Evolutionary conservation across 768 basidiomycete genomes (phyloP).

Genomic region (Asterophora parasitica): DNA sequence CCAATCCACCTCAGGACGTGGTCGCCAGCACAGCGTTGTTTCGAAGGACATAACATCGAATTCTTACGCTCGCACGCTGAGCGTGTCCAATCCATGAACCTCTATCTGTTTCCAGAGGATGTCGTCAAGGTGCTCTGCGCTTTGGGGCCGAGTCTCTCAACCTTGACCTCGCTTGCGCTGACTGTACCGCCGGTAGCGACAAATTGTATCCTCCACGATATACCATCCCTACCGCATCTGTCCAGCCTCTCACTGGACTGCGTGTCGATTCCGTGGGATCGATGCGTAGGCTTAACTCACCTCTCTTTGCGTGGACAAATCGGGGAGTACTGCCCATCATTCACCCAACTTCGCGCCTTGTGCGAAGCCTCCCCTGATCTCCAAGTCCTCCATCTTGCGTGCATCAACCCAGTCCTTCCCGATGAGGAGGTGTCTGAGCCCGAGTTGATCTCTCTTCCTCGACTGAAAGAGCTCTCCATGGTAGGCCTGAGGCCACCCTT

Average conservation of each 20-base stretch:
- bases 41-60: slow-evolving; percentile 18
- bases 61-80: slow-evolving; percentile 24
- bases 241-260: slow-evolving; percentile 29
- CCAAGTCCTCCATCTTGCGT: slow-evolving; percentile 28
- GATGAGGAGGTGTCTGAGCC: not conserved
- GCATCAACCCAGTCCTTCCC: slow-evolving; percentile 17
- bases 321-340: slow-evolving; percentile 27
- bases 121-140: slow-evolving; percentile 26
- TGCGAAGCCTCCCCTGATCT: slow-evolving; percentile 29
- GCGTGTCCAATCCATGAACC: slow-evolving; percentile 30
- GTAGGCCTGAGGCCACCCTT: slow-evolving; percentile 19
- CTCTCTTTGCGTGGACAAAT: slow-evolving; percentile 30
- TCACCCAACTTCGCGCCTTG: slow-evolving; percentile 28
- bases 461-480: slow-evolving; percentile 28
- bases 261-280: slow-evolving; percentile 31
- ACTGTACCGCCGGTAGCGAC: slow-evolving; percentile 28
- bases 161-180: slow-evolving; percentile 30
- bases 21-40: slow-evolving; percentile 23
- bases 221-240: slow-evolving; percentile 23
- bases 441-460: slow-evolving; percentile 16
- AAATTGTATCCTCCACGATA: slow-evolving; percentile 17
- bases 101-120: slow-evolving; percentile 32
- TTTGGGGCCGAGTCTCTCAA: slow-evolving; percentile 22
- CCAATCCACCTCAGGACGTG: slow-evolving; percentile 32
- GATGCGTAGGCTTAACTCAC: slow-evolving; percentile 26